These are phyloP conservation scores for Suhomyces sp. DNA, from an alignment of 805 yeast genomes.

Conservation along the genomic window DNA sequence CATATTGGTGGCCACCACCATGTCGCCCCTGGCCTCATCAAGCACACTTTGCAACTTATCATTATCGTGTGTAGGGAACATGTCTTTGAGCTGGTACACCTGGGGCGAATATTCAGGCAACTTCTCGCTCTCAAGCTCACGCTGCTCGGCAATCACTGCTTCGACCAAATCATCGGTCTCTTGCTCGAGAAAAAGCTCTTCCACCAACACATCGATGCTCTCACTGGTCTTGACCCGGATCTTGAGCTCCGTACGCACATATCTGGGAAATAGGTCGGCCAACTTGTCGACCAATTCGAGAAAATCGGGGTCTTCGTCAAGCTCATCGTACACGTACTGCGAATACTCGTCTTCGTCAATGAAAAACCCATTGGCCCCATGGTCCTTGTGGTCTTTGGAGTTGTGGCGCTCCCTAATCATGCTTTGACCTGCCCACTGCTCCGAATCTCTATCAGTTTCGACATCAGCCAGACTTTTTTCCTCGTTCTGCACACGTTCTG, in stretches of 20 bases:
- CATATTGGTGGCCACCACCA: conserved; percentile 24
- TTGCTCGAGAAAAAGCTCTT: conserved; percentile 20
- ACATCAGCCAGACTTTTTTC: not conserved
- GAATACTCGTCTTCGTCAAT: conserved; percentile 9
- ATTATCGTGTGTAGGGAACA: conserved; percentile 45
- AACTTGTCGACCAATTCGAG: conserved; percentile 17
- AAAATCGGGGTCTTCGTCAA: conserved; percentile 13
- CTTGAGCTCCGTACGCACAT: conserved; percentile 24
- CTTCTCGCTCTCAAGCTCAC: not conserved
- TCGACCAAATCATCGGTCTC: conserved; percentile 9
- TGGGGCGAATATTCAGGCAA: conserved; percentile 8
- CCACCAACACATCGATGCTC: conserved; percentile 22
- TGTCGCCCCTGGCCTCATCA: conserved; percentile 25
- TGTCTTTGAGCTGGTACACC: conserved; percentile 29
- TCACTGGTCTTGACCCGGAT: conserved; percentile 21
- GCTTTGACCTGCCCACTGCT: not conserved
- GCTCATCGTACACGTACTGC: conserved; percentile 13
- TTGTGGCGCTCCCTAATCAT: not conserved
- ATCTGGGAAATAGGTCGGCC: conserved; percentile 26
- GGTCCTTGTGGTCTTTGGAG: not conserved
- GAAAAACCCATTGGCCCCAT: not conserved
- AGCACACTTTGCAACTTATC: conserved; percentile 27
- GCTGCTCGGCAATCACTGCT: conserved; percentile 4
- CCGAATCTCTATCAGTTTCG: not conserved
- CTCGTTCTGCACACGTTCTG: not conserved